These are phyloP conservation scores for Acidomyces sp. DNA, from an alignment of 495 filamentous ascomycete species.

Conservation along the genomic window DNA sequence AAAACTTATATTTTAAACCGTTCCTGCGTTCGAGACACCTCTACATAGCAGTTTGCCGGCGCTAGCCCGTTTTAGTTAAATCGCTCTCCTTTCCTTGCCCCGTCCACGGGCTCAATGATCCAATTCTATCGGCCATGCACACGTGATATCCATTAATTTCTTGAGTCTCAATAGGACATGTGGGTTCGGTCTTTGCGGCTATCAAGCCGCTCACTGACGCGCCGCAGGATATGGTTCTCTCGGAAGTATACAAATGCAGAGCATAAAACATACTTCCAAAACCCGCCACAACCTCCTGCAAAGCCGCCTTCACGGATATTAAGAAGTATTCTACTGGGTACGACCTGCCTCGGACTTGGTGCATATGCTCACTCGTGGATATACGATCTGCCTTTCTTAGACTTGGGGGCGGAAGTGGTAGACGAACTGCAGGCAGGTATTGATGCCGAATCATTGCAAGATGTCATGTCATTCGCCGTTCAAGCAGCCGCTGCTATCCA, in stretches of 20 bases:
- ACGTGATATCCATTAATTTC: no score
- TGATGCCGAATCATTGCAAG: conserved; percentile 4
- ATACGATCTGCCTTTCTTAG: conserved; percentile 2
- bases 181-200: no score
- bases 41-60: no score
- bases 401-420: not conserved
- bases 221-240: conserved; percentile 2
- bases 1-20: no score
- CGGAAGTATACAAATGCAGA: conserved; percentile 7
- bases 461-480: conserved; percentile 3
- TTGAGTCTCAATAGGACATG: no score
- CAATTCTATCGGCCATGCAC: no score
- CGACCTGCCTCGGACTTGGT: conserved; percentile 1
- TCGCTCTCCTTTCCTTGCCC: no score
- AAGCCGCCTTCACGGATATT: conserved; percentile 4
- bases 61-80: no score
- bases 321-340: conserved; percentile 1
- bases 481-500: not conserved
- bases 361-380: conserved; percentile 3
- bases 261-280: conserved; percentile 17
- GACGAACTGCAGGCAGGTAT: not conserved
- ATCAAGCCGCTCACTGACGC: conserved; percentile 2
- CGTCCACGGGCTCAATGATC: no score
- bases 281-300: conserved; percentile 3
- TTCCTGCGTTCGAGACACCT: no score